Evolutionary conservation across 2,329 filamentous ascomycete species (phyloP).

Genomic region (Parafenestella ontariensis): DNA sequence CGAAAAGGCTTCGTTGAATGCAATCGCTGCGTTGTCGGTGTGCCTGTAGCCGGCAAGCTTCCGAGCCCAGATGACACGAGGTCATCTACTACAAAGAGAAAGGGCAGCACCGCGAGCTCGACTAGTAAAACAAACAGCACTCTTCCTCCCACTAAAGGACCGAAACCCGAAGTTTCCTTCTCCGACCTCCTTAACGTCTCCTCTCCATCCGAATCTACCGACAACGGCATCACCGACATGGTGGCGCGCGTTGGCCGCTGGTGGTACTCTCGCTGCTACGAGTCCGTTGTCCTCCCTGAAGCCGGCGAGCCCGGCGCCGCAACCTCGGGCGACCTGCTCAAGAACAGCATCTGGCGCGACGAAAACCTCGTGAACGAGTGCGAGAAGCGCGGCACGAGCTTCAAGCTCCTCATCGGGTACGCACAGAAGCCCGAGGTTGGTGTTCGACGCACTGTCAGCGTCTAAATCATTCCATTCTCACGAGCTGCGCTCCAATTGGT

Average conservation of each 20-base stretch:
- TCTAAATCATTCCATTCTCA: constrained; percentile 44
- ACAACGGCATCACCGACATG: constrained; percentile 89
- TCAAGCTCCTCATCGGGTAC: constrained; percentile 90
- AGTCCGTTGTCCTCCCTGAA: constrained; percentile 64
- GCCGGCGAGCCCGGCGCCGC: constrained; percentile 40
- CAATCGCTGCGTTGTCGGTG: constrained; percentile 78
- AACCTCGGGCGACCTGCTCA: constrained; percentile 48
- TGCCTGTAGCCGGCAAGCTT: constrained; percentile 70
- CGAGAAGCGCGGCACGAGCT: constrained; percentile 82
- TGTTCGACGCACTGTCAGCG: constrained; percentile 57
- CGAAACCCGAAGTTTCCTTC: constrained; percentile 45
- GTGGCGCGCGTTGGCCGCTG: constrained; percentile 90
- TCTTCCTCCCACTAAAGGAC: constrained; percentile 19
- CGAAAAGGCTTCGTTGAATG: constrained; percentile 73
- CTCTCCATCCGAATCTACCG: constrained; percentile 56
- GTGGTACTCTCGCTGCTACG: constrained; percentile 97
- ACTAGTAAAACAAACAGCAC: constrained; percentile 23
- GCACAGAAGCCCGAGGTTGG: constrained; percentile 74
- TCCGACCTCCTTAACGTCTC: constrained; percentile 45
- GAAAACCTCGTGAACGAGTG: constrained; percentile 79
- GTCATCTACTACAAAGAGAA: constrained; percentile 28
- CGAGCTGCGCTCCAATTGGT: constrained; percentile 43
- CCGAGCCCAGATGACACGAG: constrained; percentile 35
- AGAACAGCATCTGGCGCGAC: constrained; percentile 80
- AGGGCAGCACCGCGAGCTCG: constrained; percentile 39